Evolutionary conservation across 225 moss, liverwort and hornwort genomes (phyloP), one percentile per base, ranked within the genome.

Genomic region (Marchantia paleacea): DNA sequence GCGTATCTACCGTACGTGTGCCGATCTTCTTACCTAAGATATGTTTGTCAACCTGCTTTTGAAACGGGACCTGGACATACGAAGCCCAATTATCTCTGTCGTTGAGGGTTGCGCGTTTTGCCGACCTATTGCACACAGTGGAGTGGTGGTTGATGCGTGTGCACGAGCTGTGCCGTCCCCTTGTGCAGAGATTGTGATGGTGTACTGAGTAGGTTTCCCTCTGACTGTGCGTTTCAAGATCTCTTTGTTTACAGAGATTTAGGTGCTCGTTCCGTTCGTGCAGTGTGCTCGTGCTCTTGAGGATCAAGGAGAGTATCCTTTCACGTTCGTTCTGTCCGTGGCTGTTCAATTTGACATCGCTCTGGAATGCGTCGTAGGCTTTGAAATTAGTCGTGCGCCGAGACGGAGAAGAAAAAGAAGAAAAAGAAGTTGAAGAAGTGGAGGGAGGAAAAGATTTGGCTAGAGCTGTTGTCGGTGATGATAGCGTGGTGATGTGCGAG

Each of bases 161-260:
- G 75, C 28, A 76, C 58, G 12, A 60, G 58, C 30, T 58, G 75
- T 76, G 18, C 60, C 39, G 39, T 48, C 39, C 16, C 61, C 12
- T 7, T 76, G 25, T 14, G 14, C 30, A 60, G 76, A n/a, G 61
- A 76, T 15, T 61, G 51, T 72, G 64, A 78, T 64, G 78, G 25
- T 78, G 64, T 50, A 22, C 51, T 78, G 64, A 78, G 60, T 76
- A 76, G 58, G 75, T 58, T 61, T 50, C 50, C 50, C 20, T 63
- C 63, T 49, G 64, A 65, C 64, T 50, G 39, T 61, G 19, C 4
- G 19, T 60, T 22, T 13, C 48, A 28, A 26, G 73, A 76, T 76
- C 76, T 76, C 57, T 10, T 30, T 8, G 47, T 19, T n/a, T 52
- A 73, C 73, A 73, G 51, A 76, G 60, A 30, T 76, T 20, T 60